A percentile compares a stretch with the other conserved stretches of the same genome.
Conservation (phyloP, 305 asterid species). For the Stenogyne calaminthoides region DNA sequence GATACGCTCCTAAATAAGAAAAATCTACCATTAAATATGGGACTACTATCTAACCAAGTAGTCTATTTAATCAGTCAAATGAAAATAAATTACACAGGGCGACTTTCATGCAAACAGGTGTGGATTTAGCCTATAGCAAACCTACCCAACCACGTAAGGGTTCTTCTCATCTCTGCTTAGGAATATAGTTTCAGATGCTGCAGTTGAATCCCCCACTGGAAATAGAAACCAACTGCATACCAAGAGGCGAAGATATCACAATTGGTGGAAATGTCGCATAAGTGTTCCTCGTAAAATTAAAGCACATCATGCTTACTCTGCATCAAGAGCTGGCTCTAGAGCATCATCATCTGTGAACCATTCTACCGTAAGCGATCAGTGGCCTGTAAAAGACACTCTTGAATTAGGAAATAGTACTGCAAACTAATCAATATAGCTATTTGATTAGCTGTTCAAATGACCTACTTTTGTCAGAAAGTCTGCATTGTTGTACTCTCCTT, state of each 20-base stretch:
- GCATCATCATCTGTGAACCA: conserved; percentile 94
- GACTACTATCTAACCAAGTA: background rate
- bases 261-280: background rate
- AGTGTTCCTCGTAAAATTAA: background rate
- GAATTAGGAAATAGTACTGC: background rate
- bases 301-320: conserved; percentile 57
- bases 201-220: conserved; percentile 57
- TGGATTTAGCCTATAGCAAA: background rate
- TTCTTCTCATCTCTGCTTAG: conserved; percentile 73
- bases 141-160: conserved; percentile 77
- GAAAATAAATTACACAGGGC: background rate
- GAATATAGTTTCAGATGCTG: conserved; percentile 67
- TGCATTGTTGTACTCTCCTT: conserved; percentile 77
- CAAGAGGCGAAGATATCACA: conserved; percentile 7
- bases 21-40: background rate
- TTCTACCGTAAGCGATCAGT: conserved; percentile 55
- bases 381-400: conserved; percentile 53
- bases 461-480: conserved; percentile 91
- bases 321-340: conserved; percentile 83
- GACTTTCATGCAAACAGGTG: background rate
- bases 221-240: conserved; percentile 71
- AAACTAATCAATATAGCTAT: background rate
- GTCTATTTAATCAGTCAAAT: background rate
- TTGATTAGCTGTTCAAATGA: conserved; percentile 17
- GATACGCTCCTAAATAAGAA: conserved; percentile 58